Evolutionary conservation across 2,329 filamentous ascomycete species (phyloP).

Genomic region (Ascochyta viciae-villosae): DNA sequence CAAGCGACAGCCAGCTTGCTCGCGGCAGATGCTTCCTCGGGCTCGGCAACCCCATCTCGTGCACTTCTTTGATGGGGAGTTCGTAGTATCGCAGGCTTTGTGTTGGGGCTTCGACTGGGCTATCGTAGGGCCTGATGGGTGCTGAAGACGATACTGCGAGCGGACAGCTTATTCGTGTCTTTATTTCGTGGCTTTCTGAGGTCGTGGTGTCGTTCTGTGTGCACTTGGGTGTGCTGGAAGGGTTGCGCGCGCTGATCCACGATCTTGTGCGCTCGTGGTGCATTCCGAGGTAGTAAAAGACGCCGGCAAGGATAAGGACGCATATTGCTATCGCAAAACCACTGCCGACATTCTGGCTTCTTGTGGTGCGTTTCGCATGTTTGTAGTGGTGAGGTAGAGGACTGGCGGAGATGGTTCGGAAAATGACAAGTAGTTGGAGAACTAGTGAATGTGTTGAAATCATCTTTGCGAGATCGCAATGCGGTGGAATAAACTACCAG

Average conservation of each 20-base stretch:
- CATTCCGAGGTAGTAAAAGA: constrained; percentile 24
- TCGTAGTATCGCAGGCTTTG: constrained; percentile 10
- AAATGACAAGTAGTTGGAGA: background rate
- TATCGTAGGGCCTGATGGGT: constrained; percentile 9
- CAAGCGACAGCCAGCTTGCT: constrained; percentile 7
- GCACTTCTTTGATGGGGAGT: constrained; percentile 7
- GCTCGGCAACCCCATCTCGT: constrained; percentile 16
- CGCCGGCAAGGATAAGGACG: constrained; percentile 11
- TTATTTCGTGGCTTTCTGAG: background rate
- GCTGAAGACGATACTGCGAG: constrained; percentile 8
- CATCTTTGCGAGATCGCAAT: background rate
- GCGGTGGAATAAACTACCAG: background rate
- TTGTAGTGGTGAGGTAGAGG: constrained; percentile 1
- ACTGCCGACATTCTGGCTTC: constrained; percentile 12
- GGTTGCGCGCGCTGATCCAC: constrained; percentile 12
- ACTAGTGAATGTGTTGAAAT: background rate
- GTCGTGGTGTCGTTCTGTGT: background rate
- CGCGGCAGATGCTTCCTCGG: constrained; percentile 3
- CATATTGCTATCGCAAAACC: constrained; percentile 20
- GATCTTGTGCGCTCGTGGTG: constrained; percentile 11
- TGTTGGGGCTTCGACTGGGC: constrained; percentile 7
- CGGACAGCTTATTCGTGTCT: constrained; percentile 9
- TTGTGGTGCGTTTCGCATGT: constrained; percentile 3
- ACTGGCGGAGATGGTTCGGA: constrained; percentile 7
- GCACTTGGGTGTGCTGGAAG: background rate